Evolutionary conservation across 73 alveolate genomes (phyloP).

Genomic region (Blepharisma japonicum): DNA sequence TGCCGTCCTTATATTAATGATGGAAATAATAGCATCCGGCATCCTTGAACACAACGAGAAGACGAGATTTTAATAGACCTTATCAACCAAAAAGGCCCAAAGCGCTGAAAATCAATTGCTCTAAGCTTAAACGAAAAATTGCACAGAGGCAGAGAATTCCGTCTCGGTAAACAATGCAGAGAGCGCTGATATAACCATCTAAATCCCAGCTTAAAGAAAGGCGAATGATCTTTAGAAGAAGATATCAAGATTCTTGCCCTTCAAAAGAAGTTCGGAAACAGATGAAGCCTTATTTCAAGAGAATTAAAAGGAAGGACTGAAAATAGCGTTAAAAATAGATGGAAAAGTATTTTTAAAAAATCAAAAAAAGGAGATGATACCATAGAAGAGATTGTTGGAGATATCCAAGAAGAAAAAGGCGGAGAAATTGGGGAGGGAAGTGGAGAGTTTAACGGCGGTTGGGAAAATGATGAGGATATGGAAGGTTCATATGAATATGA

Average conservation of each 20-base stretch:
- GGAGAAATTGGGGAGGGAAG: no score
- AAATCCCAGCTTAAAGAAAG: slow-evolving; percentile 72
- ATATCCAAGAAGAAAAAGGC: no score
- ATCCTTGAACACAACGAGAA: neutral
- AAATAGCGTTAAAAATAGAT: slow-evolving; percentile 67
- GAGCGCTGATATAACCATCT: slow-evolving; percentile 81
- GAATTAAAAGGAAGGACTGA: slow-evolving; percentile 80
- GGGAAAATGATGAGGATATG: no score
- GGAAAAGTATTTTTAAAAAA: neutral
- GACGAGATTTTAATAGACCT: neutral
- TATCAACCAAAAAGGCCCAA: neutral
- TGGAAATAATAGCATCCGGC: neutral
- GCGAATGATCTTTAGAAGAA: slow-evolving; percentile 73
- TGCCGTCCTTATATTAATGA: no score
- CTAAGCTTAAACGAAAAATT: neutral
- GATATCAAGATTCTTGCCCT: slow-evolving; percentile 53
- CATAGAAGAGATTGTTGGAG: no score
- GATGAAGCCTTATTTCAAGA: slow-evolving; percentile 72
- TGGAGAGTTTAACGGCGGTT: no score
- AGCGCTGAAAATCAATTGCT: neutral
- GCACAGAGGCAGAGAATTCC: neutral
- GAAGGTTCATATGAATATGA: no score
- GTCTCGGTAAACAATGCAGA: slow-evolving; percentile 83
- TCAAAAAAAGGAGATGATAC: no score
- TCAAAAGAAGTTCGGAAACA: slow-evolving; percentile 71